Base-by-base conservation (phyloP, 352 stramenopile species). In the Phytopythium cucurbitacearum region DNA sequence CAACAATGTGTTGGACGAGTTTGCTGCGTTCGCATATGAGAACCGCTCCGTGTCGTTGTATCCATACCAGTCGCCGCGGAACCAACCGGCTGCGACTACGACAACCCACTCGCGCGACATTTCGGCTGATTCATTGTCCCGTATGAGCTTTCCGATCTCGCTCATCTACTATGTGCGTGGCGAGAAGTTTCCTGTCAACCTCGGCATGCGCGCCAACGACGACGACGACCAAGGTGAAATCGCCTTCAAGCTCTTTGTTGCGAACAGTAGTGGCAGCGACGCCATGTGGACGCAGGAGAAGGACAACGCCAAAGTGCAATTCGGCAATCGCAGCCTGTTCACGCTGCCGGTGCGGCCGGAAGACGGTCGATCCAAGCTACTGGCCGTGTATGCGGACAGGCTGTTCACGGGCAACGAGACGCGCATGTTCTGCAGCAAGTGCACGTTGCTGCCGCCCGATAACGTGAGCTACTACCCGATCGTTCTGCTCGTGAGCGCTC, bases 81-180 rank as follows among this genome's bases (percentile, higher is more conserved):
- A 56, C 9, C 48, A 58, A 32, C 32, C 46, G 16, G 28, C 40
- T 28, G 11, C 47, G 3, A 34, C 36, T 11, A 36, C 34, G 34
- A 52, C n/a, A 9, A 37, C 15, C 35, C 16, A 34, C n/a, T 52
- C 47, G 35, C 53, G 40, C 37, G 68, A 77, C 34, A 16, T 69
- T 1, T 51, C 62, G 0, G 56, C 58, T 32, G 57, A 56, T 8
- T 44, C 66, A 1, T 39, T 87, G 7, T 61, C 67, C 4, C 66
- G 73, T 10, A 77, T 87, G 62, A 87, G 77, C 41, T 87, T 91
- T 39, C 80, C 81, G 0, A 62, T 87, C 5, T 89, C 81, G 32
- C 48, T 94, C 32, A 54, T 88, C 34, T 86, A 91, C 48, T 94
- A 91, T 56, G 76, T 94, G 56, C 72, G 69, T 16, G 84, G 88